These are phyloP conservation scores for Anthracocystis setariae DNA, from an alignment of 1,284 basidiomycete species.

Conservation along the genomic window DNA sequence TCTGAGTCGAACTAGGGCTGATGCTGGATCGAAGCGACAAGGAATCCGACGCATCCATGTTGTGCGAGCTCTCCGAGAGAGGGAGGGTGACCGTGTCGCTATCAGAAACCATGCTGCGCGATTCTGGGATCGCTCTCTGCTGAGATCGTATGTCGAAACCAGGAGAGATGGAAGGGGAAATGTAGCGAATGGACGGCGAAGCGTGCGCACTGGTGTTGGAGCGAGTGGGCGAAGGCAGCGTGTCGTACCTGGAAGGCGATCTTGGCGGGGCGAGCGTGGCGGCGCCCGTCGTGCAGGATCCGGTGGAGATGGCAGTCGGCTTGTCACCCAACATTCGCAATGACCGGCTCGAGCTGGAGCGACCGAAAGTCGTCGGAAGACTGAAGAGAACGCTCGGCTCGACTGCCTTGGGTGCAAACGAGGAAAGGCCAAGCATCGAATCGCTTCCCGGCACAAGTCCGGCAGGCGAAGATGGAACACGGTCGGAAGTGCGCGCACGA, in stretches of 20 bases:
- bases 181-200: slow-evolving; percentile 45
- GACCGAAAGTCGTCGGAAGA: slow-evolving; percentile 7
- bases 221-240: slow-evolving; percentile 33
- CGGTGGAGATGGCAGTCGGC: slow-evolving; percentile 10
- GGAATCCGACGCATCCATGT: slow-evolving; percentile 17
- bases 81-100: slow-evolving; percentile 5
- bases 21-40: slow-evolving; percentile 29
- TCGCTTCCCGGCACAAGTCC: slow-evolving; percentile 18
- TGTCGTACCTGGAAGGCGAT: slow-evolving; percentile 27
- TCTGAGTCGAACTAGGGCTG: slow-evolving; percentile 32
- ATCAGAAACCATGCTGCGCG: slow-evolving; percentile 6
- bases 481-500: slow-evolving; percentile 7
- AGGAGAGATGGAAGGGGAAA: slow-evolving; percentile 26
- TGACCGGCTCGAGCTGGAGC: slow-evolving; percentile 20
- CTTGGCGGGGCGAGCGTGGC: slow-evolving; percentile 32
- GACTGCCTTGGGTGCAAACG: slow-evolving; percentile 13
- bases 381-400: slow-evolving; percentile 5
- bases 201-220: slow-evolving; percentile 28
- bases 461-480: slow-evolving; percentile 19
- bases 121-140: slow-evolving; percentile 4
- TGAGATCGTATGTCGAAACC: slow-evolving; percentile 17
- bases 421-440: slow-evolving; percentile 39
- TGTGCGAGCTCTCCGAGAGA: slow-evolving; percentile 9
- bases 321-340: slow-evolving; percentile 20
- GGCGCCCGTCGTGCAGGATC: neutral